Conservation (phyloP, 1,284 basidiomycete species). For the Polyporus tsugae region DNA sequence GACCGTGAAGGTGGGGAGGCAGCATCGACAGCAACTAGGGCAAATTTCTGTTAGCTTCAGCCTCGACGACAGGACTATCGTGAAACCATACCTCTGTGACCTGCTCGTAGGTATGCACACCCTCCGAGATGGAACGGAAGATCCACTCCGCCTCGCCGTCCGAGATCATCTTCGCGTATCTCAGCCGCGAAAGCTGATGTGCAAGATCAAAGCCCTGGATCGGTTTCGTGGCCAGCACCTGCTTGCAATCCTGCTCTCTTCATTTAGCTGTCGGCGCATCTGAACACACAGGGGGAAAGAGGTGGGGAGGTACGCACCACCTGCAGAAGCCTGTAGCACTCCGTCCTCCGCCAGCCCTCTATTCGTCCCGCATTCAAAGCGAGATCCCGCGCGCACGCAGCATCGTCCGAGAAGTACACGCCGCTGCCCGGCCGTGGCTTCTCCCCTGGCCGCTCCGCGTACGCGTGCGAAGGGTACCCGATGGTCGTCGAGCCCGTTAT, state of each 20-base stretch:
- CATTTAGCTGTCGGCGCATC: not conserved
- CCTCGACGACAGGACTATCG: not conserved
- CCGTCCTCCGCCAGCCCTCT: conserved; percentile 81
- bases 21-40: conserved; percentile 81
- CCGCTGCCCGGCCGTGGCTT: conserved; percentile 68
- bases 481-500: conserved; percentile 69
- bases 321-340: conserved; percentile 68
- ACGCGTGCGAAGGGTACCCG: conserved; percentile 62
- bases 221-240: conserved; percentile 50
- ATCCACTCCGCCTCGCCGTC: conserved; percentile 79
- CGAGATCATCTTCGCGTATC: conserved; percentile 66
- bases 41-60: conserved; percentile 5
- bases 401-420: conserved; percentile 73
- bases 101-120: conserved; percentile 83
- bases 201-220: conserved; percentile 73
- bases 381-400: conserved; percentile 65
- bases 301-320: conserved; percentile 49
- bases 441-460: conserved; percentile 49
- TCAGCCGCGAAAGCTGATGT: conserved; percentile 78
- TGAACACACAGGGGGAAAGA: too few species aligned
- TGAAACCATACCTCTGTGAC: conserved; percentile 80
- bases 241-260: conserved; percentile 61
- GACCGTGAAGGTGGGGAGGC: conserved; percentile 83
- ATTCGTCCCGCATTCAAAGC: conserved; percentile 75
- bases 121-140: conserved; percentile 75